Percentiles rank a stretch among this genome's conserved stretches.
phyloP scores from a whole-genome alignment of 2,329 filamentous ascomycete species.

The Dothideomycetes sp. region DNA sequence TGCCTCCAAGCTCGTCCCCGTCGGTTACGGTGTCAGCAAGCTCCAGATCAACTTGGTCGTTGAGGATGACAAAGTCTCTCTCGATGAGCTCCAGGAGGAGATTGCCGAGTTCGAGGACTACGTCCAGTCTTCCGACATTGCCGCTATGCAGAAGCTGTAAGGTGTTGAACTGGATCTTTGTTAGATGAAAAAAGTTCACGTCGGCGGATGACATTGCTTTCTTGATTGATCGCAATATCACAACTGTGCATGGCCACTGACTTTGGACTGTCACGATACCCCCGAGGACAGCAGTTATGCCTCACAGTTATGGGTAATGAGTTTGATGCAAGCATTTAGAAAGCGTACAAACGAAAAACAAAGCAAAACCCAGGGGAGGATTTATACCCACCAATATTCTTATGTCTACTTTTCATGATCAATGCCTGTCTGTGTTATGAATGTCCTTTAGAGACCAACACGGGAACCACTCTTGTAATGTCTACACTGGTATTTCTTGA shows the following conservation, averaged over 20 bases:
- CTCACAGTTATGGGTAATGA: slow-evolving; percentile 13
- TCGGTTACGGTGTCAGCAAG: slow-evolving; percentile 98
- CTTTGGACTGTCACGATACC: slow-evolving; percentile 1
- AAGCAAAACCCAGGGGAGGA: slow-evolving; percentile 11
- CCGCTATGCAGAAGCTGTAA: slow-evolving; percentile 90
- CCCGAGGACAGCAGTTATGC: slow-evolving; percentile 2
- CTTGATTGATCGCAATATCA: background rate
- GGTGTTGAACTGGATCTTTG: slow-evolving; percentile 14
- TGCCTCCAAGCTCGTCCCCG: slow-evolving; percentile 75
- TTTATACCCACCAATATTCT: slow-evolving; percentile 8
- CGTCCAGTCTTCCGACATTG: slow-evolving; percentile 89
- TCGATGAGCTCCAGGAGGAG: slow-evolving; percentile 76
- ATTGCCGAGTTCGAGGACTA: slow-evolving; percentile 86
- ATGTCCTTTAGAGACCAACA: too few species aligned
- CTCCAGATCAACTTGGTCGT: slow-evolving; percentile 97
- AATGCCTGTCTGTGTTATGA: too few species aligned
- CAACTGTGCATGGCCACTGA: slow-evolving; percentile 2
- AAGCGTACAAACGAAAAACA: slow-evolving; percentile 13
- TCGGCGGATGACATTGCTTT: slow-evolving; percentile 1
- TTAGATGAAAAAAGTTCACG: background rate
- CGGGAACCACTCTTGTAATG: too few species aligned
- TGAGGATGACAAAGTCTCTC: slow-evolving; percentile 91
- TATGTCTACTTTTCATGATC: background rate
- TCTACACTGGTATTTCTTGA: too few species aligned
- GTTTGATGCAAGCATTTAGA: slow-evolving; percentile 13